Evolutionary conservation across 345 rosid genomes (phyloP), one percentile per base, ranked within the genome.

Genomic region (Eucalyptus erythrocorys): DNA sequence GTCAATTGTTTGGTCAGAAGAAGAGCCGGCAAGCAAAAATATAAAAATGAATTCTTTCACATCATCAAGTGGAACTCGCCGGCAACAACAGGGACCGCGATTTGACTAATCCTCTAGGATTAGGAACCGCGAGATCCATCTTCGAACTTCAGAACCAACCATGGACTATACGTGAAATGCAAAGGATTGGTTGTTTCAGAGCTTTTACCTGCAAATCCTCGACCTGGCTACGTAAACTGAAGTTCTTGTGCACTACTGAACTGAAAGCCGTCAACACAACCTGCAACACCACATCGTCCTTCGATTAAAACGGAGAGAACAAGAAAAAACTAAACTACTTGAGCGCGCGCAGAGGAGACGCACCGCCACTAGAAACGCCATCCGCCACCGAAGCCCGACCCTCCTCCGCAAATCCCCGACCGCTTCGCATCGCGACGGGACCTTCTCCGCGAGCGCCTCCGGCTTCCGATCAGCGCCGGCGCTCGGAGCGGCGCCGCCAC

Each of bases 171-270:
- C 48, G 5, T 34, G 22, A n/a, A 42, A 53, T 55, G 61, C 61
- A 87, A 21, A 16, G 7, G 57, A 30, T 6, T 3, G 43, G 26
- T n/a, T 34, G 32, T 10, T 40, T 37, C 8, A 21, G 82, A 76
- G 47, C 3, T 6, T 47, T 71, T 86, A 94, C 97, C 96, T 94
- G 93, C 90, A 94, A 92, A 43, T 93, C 92, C 84, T 90, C 82
- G 55, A 93, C 94, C 90, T 93, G 93, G 32, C 89, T 79, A 84
- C 91, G 94, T n/a, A 94, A 88, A 61, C 92, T 91, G 91, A 94
- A 91, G 88, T 94, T 94, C 93, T 91, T 94, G 92, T 92, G 95
- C 26, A 93, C 90, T 91, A 94, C 87, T 81, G 95, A 93, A 90
- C 94, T 86, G 85, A 94, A 92, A 81, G 89, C 92, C 13, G 93